Percentiles rank a stretch among this genome's conserved stretches.
Conservation (phyloP, 2,329 filamentous ascomycete genomes). For the Ambrosiella xylebori region DNA sequence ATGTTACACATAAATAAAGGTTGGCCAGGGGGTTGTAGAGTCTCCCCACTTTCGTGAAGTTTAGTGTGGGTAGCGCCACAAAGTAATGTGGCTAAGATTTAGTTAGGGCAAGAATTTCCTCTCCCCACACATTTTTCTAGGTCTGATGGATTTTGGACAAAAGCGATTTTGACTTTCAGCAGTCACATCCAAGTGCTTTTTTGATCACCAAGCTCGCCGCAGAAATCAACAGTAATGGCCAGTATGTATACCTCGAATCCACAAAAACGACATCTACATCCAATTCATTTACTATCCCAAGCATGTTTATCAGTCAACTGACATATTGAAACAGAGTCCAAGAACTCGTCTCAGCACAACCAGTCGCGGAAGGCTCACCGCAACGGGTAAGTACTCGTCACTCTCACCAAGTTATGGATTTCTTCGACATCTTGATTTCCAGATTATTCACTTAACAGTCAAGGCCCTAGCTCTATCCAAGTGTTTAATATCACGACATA, state of each 20-base stretch:
- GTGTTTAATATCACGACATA: no score
- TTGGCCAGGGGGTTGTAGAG: no score
- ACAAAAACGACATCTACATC: not conserved
- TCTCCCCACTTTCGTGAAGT: not conserved
- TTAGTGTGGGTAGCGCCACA: not conserved
- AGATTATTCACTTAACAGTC: no score
- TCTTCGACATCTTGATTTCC: not conserved
- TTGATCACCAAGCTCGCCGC: conserved; percentile 14
- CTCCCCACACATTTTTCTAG: conserved; percentile 13
- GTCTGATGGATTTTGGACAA: conserved; percentile 1
- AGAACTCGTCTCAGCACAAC: conserved; percentile 99
- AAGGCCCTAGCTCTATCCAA: no score
- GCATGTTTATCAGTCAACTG: not conserved
- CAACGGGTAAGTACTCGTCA: conserved; percentile 55
- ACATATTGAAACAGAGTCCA: conserved; percentile 54
- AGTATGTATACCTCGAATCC: conserved; percentile 20
- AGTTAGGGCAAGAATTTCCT: conserved; percentile 15
- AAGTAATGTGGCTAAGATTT: conserved; percentile 3
- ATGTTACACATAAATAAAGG: not conserved
- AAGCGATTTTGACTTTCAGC: conserved; percentile 19
- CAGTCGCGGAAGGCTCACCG: conserved; percentile 96
- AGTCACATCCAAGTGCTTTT: conserved; percentile 18
- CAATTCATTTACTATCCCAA: not conserved
- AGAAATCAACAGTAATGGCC: conserved; percentile 24
- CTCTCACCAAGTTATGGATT: not conserved